Percentiles rank a stretch among this genome's conserved stretches.
Conservation (phyloP, 169 alveolate genomes). For the Perkinsus olseni region DNA sequence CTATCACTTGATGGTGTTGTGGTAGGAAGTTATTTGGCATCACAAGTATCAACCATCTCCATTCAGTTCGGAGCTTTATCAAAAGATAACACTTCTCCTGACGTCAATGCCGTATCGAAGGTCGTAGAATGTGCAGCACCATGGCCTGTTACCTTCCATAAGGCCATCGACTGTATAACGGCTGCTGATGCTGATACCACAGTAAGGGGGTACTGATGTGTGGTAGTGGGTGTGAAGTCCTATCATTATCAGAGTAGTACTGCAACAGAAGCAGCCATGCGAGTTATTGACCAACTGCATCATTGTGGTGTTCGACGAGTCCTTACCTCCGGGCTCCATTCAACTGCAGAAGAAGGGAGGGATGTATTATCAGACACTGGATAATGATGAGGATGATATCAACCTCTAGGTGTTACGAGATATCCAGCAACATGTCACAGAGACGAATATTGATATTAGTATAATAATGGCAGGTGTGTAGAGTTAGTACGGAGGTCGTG, state of each 20-base stretch:
- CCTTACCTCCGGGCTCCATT: neutral
- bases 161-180: neutral
- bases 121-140: neutral
- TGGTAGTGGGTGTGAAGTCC: neutral
- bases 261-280: neutral
- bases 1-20: neutral
- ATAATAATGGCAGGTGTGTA: neutral
- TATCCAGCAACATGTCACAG: neutral
- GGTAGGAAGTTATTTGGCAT: neutral
- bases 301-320: neutral
- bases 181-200: neutral
- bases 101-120: neutral
- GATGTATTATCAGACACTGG: neutral
- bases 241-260: neutral
- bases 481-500: neutral
- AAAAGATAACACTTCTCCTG: neutral
- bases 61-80: neutral
- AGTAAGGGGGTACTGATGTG: neutral
- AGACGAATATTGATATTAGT: neutral
- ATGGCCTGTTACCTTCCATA: neutral
- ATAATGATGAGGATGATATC: neutral
- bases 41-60: neutral
- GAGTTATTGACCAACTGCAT: neutral
- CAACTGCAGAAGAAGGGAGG: neutral
- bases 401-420: neutral